Evolutionary conservation across 305 asterid species (phyloP).

Genomic region (Ilex paraguariensis): DNA sequence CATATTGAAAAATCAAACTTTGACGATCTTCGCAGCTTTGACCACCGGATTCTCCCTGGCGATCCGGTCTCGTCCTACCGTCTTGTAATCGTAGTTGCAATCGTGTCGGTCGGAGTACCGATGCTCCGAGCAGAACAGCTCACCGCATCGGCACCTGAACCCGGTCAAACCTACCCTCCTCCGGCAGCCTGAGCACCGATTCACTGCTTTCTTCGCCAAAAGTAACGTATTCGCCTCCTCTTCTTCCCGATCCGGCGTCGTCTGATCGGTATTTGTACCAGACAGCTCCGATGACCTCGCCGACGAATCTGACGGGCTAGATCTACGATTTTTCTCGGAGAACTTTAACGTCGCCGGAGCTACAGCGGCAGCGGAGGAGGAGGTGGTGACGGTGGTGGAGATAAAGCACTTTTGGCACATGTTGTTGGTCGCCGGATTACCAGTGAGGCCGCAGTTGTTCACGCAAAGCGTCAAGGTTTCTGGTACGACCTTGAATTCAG

Average conservation of each 20-base stretch:
- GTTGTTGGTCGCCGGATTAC: conserved; percentile 1
- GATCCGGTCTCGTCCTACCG: conserved; percentile 41
- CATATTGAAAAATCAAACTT: conserved; percentile 33
- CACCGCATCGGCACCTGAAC: conserved; percentile 30
- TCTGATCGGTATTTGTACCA: not conserved
- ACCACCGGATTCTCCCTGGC: conserved; percentile 91
- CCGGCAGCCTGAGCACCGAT: conserved; percentile 30
- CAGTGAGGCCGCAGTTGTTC: conserved; percentile 5
- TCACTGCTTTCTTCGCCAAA: conserved; percentile 23
- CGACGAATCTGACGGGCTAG: conserved; percentile 7
- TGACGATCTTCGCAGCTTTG: conserved; percentile 78
- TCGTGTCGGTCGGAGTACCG: conserved; percentile 54
- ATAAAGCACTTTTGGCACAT: not conserved
- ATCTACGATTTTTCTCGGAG: conserved; percentile 7
- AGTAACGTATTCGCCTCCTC: conserved; percentile 1
- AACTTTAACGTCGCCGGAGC: conserved; percentile 5
- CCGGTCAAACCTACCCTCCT: conserved; percentile 24
- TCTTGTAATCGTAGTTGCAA: conserved; percentile 51
- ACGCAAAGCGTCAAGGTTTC: conserved; percentile 21
- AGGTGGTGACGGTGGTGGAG: conserved; percentile 6
- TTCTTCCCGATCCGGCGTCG: not conserved
- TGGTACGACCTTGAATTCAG: conserved; percentile 25
- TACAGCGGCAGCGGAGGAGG: conserved; percentile 2
- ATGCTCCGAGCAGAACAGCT: conserved; percentile 27
- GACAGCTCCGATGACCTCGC: conserved; percentile 10